Evolutionary conservation across 2,329 filamentous ascomycete species (phyloP).

Genomic region (Penicillium sp.): DNA sequence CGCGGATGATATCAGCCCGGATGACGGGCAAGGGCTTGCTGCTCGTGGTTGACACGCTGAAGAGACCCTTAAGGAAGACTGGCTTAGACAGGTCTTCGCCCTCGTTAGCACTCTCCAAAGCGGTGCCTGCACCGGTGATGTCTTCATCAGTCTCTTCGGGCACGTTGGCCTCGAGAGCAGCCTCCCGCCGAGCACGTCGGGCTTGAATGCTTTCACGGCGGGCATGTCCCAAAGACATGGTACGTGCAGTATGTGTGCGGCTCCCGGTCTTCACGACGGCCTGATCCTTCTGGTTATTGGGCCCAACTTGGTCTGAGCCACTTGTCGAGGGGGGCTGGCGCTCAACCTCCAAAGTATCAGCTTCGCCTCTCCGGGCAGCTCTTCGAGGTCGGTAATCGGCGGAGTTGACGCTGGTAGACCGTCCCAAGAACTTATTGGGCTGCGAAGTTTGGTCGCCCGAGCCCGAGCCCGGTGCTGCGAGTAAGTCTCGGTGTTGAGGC

Average conservation of each 20-base stretch:
- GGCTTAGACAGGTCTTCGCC: conserved; percentile 81
- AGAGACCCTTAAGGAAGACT: conserved; percentile 92
- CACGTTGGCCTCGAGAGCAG: conserved; percentile 71
- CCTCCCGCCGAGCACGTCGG: conserved; percentile 71
- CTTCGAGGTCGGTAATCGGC: conserved; percentile 71
- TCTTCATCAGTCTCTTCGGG: conserved; percentile 90
- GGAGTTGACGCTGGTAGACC: conserved; percentile 90
- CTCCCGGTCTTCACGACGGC: conserved; percentile 49
- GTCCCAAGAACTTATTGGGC: conserved; percentile 69
- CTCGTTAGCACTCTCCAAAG: conserved; percentile 49
- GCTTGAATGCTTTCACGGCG: conserved; percentile 90
- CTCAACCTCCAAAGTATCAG: conserved; percentile 53
- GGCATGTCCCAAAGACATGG: conserved; percentile 86
- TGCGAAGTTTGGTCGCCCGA: conserved; percentile 54
- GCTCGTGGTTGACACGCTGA: conserved; percentile 95
- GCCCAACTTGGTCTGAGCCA: conserved; percentile 72
- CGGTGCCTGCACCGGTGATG: conserved; percentile 56
- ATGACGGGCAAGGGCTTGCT: conserved; percentile 86
- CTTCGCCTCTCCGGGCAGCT: conserved; percentile 54
- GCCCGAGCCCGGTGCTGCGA: conserved; percentile 63
- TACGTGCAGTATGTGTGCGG: conserved; percentile 66
- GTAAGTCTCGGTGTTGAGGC: conserved; percentile 68
- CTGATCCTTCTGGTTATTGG: conserved; percentile 47
- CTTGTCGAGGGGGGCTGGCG: conserved; percentile 73
- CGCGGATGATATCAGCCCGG: conserved; percentile 83